Evolutionary conservation across 441 rosid species (phyloP).

Genomic region (Pelargonium citronellum): DNA sequence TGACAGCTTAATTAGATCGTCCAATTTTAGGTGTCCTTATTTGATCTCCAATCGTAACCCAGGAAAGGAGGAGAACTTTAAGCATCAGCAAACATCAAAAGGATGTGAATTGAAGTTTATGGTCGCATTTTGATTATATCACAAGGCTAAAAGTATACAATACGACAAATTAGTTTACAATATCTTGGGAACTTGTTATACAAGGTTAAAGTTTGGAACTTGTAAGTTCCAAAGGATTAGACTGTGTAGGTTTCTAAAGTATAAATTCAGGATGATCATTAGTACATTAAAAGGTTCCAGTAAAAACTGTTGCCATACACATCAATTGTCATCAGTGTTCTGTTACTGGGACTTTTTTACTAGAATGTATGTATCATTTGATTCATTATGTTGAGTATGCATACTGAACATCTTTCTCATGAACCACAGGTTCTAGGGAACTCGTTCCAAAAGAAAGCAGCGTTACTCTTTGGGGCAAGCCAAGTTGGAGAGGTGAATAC

Average conservation of each 20-base stretch:
- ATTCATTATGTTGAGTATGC: constrained; percentile 6
- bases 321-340: too few species aligned
- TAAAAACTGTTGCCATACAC: too few species aligned
- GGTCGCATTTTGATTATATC: neutral
- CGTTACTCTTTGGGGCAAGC: constrained; percentile 68
- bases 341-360: neutral
- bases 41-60: neutral
- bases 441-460: constrained; percentile 91
- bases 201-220: neutral
- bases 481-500: constrained; percentile 67
- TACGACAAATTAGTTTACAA: neutral
- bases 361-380: neutral
- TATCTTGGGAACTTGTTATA: neutral
- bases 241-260: neutral
- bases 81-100: constrained; percentile 1
- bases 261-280: neutral
- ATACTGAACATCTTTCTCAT: neutral
- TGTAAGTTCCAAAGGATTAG: neutral
- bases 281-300: too few species aligned
- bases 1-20: neutral
- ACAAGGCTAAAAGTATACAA: neutral
- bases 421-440: constrained; percentile 73
- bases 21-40: neutral
- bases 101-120: neutral
- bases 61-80: constrained; percentile 1